These are phyloP conservation scores for Claviceps sp. DNA, from an alignment of 2,329 filamentous ascomycete species.

Conservation along the genomic window DNA sequence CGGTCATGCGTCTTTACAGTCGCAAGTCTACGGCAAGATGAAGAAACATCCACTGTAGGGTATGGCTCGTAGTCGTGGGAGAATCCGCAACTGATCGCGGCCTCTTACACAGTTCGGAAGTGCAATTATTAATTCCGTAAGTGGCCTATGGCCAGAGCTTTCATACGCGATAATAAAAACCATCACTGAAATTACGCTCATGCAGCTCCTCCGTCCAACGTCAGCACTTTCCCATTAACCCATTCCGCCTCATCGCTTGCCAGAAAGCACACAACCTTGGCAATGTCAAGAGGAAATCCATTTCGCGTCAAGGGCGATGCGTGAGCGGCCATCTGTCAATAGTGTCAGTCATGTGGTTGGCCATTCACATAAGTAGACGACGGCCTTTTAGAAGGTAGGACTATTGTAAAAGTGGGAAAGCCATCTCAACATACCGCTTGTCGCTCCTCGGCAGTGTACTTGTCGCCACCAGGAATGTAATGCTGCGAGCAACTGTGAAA, in stretches of 20 bases:
- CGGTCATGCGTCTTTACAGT: no score
- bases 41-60: no score
- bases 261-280: slow-evolving; percentile 19
- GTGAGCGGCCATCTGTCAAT: slow-evolving; percentile 31
- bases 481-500: slow-evolving; percentile 21
- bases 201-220: slow-evolving; percentile 13
- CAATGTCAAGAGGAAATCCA: slow-evolving; percentile 54
- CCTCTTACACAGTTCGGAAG: no score
- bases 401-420: not conserved
- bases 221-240: slow-evolving; percentile 30
- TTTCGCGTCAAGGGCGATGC: slow-evolving; percentile 54
- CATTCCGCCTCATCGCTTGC: slow-evolving; percentile 33
- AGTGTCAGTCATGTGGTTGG: not conserved
- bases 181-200: no score
- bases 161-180: no score
- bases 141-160: no score
- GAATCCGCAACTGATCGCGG: no score
- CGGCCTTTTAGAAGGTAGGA: no score
- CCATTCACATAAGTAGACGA: not conserved
- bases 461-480: slow-evolving; percentile 45
- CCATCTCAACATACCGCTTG: slow-evolving; percentile 24
- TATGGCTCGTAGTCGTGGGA: no score
- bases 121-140: no score
- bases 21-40: no score
- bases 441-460: slow-evolving; percentile 41